Percentiles rank a stretch among this genome's conserved stretches.
These are phyloP conservation scores for Xerocomellus amylosporus DNA, from an alignment of 768 basidiomycete genomes.

Conservation along the genomic window DNA sequence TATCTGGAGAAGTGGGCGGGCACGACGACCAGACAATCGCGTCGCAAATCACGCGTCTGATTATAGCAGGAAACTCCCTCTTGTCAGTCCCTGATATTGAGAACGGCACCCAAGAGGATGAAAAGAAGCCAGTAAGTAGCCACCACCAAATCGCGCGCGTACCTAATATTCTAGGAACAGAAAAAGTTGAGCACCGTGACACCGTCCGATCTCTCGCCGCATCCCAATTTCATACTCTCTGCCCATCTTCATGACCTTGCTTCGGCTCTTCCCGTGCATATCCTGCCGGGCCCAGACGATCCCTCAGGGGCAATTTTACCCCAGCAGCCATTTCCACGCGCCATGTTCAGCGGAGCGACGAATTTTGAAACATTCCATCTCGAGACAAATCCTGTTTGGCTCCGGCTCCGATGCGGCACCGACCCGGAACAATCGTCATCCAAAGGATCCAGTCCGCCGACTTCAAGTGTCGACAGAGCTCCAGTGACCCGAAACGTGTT, in stretches of 20 bases:
- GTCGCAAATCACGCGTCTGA: conserved; percentile 74
- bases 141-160: neutral
- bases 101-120: conserved; percentile 39
- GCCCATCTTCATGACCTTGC: conserved; percentile 72
- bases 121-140: conserved; percentile 55
- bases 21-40: conserved; percentile 60
- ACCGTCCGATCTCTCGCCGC: conserved; percentile 56
- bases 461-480: conserved; percentile 10
- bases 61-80: conserved; percentile 89
- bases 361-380: conserved; percentile 62
- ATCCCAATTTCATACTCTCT: conserved; percentile 71
- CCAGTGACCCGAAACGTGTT: conserved; percentile 57
- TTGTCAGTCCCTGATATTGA: conserved; percentile 42
- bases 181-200: conserved; percentile 63
- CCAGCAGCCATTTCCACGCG: conserved; percentile 88
- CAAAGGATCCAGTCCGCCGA: neutral
- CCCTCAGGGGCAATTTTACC: conserved; percentile 88
- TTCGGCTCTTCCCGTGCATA: conserved; percentile 75
- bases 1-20: conserved; percentile 81
- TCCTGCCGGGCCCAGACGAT: conserved; percentile 86
- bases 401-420: conserved; percentile 55
- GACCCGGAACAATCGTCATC: conserved; percentile 25
- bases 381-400: conserved; percentile 89
- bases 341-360: conserved; percentile 75
- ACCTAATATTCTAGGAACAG: conserved; percentile 36